Evolutionary conservation across 495 filamentous ascomycete genomes (phyloP).

Genomic region (Penicillium ucsense): DNA sequence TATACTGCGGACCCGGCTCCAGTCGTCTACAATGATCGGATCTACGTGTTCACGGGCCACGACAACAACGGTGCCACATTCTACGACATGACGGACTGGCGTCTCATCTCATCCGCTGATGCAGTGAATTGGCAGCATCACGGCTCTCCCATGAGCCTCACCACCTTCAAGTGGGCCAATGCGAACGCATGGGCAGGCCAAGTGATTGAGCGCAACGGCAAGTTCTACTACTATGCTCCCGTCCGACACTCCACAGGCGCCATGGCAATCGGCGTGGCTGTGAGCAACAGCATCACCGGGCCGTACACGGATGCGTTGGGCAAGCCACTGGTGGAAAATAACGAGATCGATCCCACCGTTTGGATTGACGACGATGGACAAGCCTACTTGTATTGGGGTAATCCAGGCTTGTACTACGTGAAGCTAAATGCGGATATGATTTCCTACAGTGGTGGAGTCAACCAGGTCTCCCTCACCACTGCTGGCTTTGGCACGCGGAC

Average conservation of each 20-base stretch:
- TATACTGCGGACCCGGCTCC: conserved; percentile 24
- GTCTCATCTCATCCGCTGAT: conserved; percentile 18
- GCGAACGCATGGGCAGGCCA: conserved; percentile 14
- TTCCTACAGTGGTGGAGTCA: conserved; percentile 14
- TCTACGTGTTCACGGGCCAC: conserved; percentile 23
- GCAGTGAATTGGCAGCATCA: conserved; percentile 23
- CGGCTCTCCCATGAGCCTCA: conserved; percentile 11
- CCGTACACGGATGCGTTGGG: conserved; percentile 22
- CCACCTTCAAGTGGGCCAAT: conserved; percentile 7
- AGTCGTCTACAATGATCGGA: conserved; percentile 15
- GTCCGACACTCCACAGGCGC: conserved; percentile 8
- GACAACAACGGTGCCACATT: conserved; percentile 15
- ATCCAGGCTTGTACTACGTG: conserved; percentile 18
- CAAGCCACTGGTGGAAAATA: conserved; percentile 15
- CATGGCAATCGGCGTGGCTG: conserved; percentile 19
- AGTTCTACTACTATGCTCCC: conserved; percentile 23
- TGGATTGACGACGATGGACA: conserved; percentile 17
- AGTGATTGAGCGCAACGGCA: conserved; percentile 17
- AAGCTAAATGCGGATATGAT: conserved; percentile 24
- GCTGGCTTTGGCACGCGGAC: conserved; percentile 3
- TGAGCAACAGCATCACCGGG: conserved; percentile 17
- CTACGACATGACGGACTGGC: conserved; percentile 22
- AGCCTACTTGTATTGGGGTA: conserved; percentile 18
- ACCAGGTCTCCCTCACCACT: conserved; percentile 9
- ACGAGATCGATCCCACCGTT: conserved; percentile 19